Base-by-base conservation (phyloP, 768 basidiomycete species). In the Amyloporia xantha region DNA sequence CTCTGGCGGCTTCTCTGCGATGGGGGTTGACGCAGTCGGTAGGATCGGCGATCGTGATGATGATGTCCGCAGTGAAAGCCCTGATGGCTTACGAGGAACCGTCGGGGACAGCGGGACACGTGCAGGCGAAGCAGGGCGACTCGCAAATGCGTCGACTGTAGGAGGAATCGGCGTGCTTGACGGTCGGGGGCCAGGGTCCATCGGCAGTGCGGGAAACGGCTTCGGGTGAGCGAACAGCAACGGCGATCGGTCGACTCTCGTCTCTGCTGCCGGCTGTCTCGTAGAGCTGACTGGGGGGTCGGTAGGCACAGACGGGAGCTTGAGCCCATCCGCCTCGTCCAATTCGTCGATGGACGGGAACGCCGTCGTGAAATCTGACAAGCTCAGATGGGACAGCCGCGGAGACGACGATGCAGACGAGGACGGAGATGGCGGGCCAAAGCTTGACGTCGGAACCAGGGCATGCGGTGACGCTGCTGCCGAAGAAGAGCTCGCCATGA, bases 331-430 rank as follows among this genome's bases (percentile, higher is more conserved):
- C 47, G 70, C 66, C 60, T 82, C 81, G 52, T 88, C 79, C 24
- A 90, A 66, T 60, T 89, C 85, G 58, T 86, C 80, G 56, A 91
- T 85, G 7, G 86, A 76, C 0, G 87, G 87, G 53, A 90, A 91
- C n/a, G 75, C 64, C 42, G 78, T 75, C 4, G 75, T 66, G 57
- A 88, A 87, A 27, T 79, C 81, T 6, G 75, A 68, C n/a, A 81
- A 53, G 33, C 73, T 70, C 7, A 64, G 51, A 48, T 63, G 69
- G 30, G 61, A 55, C 50, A 63, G 61, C 25, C 66, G 76, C 3
- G 82, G 80, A 9, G 81, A 83, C 2, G 84, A 81, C 12, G 84
- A 81, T 13, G 79, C 73, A 1, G 84, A 83, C 7, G 85, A 82
- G 1, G 77, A 72, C 3, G 86, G 87, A 1, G 88, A 88, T 3